Conservation (phyloP, 2,329 filamentous ascomycete species). For the Verticillium zaregamsianum region DNA sequence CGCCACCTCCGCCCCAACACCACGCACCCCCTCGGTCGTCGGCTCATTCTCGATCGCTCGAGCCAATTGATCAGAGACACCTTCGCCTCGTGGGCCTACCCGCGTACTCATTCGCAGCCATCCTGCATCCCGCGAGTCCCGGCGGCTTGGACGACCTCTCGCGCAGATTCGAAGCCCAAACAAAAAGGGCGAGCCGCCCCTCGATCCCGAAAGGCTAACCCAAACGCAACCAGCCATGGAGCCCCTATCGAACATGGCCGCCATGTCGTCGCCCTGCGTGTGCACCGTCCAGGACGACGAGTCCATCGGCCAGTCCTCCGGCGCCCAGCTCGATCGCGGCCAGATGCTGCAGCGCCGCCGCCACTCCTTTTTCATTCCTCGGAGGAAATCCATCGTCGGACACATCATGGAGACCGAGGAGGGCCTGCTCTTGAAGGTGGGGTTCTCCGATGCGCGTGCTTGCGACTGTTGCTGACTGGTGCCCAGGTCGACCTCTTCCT, state of each 20-base stretch:
- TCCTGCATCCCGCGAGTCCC: not conserved
- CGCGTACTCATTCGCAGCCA: not conserved
- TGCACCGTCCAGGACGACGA: constrained; percentile 27
- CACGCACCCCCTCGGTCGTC: not conserved
- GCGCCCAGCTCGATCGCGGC: constrained; percentile 29
- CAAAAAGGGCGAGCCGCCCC: not conserved
- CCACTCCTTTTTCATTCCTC: constrained; percentile 54
- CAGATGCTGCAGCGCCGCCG: constrained; percentile 38
- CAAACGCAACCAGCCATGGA: constrained; percentile 5
- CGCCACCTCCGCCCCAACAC: not conserved
- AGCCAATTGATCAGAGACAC: not conserved
- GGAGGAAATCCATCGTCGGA: constrained; percentile 55
- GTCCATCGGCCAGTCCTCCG: constrained; percentile 33
- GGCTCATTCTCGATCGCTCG: not conserved
- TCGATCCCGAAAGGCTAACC: not conserved
- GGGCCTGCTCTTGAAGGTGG: constrained; percentile 52
- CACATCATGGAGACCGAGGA: constrained; percentile 61
- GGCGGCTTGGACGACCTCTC: not conserved
- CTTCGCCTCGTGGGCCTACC: not conserved
- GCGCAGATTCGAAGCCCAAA: not conserved
- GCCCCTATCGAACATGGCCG: constrained; percentile 25
- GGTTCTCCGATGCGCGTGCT: constrained; percentile 6
- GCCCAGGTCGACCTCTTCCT: constrained; percentile 72
- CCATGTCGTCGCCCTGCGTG: constrained; percentile 32
- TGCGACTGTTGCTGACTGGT: constrained; percentile 4